Base-by-base conservation (phyloP, 768 basidiomycete species). In the Podaxis rugospora region DNA sequence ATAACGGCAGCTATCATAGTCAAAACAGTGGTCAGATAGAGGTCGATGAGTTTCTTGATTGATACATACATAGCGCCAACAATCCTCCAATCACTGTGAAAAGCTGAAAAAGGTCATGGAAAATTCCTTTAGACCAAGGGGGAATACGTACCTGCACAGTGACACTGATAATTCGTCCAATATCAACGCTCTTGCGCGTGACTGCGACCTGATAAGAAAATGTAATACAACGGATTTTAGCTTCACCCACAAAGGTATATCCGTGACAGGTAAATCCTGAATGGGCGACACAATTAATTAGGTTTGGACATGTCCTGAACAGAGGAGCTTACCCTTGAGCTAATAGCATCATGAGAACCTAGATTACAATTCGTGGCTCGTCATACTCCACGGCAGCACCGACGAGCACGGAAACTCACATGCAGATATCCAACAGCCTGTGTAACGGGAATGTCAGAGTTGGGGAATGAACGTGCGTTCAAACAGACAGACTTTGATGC, bases 281-380 rank as follows among this genome's bases (percentile, higher is more conserved):
- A 10, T 4, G 28, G 14, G 14, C 16, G 21, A 5, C 5, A 25
- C n/a, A 28, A 35, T 44, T 5, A 55, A 35, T 39, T 14, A 35
- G 1, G 42, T 5, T 60, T 39, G 13, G 35, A 39, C 39, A 23
- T 9, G 11, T 25, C 5, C 10, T n/a, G 32, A 16, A 46, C n/a
- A 35, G 46, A 25, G 11, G n/a, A 9, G 13, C 36, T 47, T 9
- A 61, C 59, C 59, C 59, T 55, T 61, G 59, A 37, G 49, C 59
- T 13, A 61, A 50, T 14, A 61, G 23, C 44, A 61, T 54, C 21
- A 50, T 55, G 23, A 61, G 55, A 49, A 61, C 59, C 59, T 61
- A 47, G 21, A 25, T 11, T 27, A 23, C 10, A 10, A 47, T 49
- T 32, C 14, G 28, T 28, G 44, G 18, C 16, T 23, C 14, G 7